Evolutionary conservation across 768 basidiomycete species (phyloP).

Genomic region (Phaeotremella skinneri): DNA sequence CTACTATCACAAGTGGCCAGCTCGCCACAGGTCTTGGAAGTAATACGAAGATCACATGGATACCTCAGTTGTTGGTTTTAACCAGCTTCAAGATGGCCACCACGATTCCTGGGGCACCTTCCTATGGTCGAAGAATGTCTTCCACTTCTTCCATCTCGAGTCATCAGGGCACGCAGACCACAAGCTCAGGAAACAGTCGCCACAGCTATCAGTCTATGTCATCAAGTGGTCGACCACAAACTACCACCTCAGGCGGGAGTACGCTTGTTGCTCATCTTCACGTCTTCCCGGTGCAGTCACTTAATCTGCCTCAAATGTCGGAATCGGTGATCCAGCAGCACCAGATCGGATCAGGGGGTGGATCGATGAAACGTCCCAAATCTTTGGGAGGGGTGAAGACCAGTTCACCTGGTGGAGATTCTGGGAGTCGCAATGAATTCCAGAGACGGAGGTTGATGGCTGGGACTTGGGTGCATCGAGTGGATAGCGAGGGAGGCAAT

Average conservation of each 20-base stretch:
- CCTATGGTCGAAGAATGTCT: conserved; percentile 4
- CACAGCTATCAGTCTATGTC: too few species aligned
- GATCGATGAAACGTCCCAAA: neutral
- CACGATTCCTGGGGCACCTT: conserved; percentile 4
- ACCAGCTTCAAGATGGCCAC: conserved; percentile 23
- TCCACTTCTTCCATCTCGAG: too few species aligned
- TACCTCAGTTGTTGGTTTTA: conserved; percentile 23
- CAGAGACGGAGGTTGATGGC: conserved; percentile 11
- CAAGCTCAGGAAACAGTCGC: too few species aligned
- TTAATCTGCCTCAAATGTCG: conserved; percentile 2
- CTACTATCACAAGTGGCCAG: neutral
- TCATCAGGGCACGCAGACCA: too few species aligned
- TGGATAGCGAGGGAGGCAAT: conserved; percentile 13
- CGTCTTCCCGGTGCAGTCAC: conserved; percentile 17
- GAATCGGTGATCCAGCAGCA: too few species aligned
- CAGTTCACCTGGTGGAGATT: neutral
- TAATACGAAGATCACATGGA: conserved; percentile 15
- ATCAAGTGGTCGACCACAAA: too few species aligned
- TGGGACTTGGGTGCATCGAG: conserved; percentile 13
- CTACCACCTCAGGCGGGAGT: neutral
- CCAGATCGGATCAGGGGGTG: neutral
- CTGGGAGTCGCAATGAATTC: conserved; percentile 11
- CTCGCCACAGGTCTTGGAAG: neutral
- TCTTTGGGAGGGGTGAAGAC: neutral
- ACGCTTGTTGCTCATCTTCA: conserved; percentile 29